Percentiles rank a stretch among this genome's conserved stretches.
Evolutionary conservation across 495 filamentous ascomycete genomes (phyloP).

Genomic region (Umbilicaria muhlenbergii): DNA sequence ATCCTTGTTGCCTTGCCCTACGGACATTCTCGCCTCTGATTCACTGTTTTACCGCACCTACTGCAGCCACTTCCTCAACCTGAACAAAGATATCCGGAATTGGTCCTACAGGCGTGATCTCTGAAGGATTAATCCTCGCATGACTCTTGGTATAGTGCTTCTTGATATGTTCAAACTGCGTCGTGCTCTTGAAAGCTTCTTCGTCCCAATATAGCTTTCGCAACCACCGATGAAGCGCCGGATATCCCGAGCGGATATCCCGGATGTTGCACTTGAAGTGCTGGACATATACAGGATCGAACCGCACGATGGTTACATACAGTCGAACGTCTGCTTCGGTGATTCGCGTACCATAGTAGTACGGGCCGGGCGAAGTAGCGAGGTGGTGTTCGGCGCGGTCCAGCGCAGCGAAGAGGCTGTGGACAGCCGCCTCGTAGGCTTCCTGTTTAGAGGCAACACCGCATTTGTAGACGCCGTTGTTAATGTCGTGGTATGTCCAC

Average conservation of each 20-base stretch:
- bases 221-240: constrained; percentile 51
- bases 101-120: constrained; percentile 50
- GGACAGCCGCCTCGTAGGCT: constrained; percentile 57
- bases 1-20: no score
- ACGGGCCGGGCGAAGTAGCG: constrained; percentile 36
- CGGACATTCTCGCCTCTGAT: no score
- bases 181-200: constrained; percentile 45
- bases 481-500: constrained; percentile 74
- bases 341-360: constrained; percentile 48
- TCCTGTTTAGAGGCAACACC: constrained; percentile 58
- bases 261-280: constrained; percentile 88
- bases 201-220: constrained; percentile 53
- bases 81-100: constrained; percentile 42
- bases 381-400: constrained; percentile 58
- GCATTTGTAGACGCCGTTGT: constrained; percentile 75
- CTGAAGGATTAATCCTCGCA: constrained; percentile 46
- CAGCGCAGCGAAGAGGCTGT: constrained; percentile 52
- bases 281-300: constrained; percentile 82
- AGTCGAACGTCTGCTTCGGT: constrained; percentile 76
- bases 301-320: constrained; percentile 70
- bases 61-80: constrained; percentile 37
- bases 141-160: constrained; percentile 58
- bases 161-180: constrained; percentile 57
- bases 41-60: no score
- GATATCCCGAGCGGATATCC: constrained; percentile 67